Conservation (phyloP, 2,329 filamentous ascomycete species). For the Pseudogymnoascus sp. region DNA sequence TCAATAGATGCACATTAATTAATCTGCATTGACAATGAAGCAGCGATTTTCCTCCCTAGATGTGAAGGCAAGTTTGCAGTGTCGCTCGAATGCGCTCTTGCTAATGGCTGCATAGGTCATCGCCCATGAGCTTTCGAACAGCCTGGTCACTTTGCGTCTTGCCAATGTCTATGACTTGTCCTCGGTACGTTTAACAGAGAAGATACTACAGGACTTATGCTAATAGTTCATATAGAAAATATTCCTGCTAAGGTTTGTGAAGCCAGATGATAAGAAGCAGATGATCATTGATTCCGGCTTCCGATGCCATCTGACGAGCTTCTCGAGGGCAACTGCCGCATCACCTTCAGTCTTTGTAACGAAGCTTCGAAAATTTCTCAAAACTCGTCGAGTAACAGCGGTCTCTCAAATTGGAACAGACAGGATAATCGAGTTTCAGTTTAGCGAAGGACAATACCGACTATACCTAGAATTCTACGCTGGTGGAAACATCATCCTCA, state of each 20-base stretch:
- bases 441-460: constrained; percentile 83
- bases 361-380: constrained; percentile 77
- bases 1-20: constrained; percentile 4
- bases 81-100: neutral
- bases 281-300: constrained; percentile 92
- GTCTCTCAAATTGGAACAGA: constrained; percentile 87
- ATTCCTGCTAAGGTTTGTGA: constrained; percentile 89
- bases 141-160: constrained; percentile 69
- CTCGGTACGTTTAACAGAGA: constrained; percentile 42
- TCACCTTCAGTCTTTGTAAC: constrained; percentile 80
- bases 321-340: constrained; percentile 76
- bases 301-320: constrained; percentile 87
- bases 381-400: constrained; percentile 73
- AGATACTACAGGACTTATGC: constrained; percentile 10
- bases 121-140: constrained; percentile 78
- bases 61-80: constrained; percentile 48
- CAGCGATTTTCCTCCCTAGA: constrained; percentile 73
- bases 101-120: constrained; percentile 57
- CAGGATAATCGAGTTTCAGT: constrained; percentile 82
- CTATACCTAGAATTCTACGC: constrained; percentile 95
- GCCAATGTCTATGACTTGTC: constrained; percentile 95
- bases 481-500: constrained; percentile 88
- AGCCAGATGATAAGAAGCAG: constrained; percentile 81
- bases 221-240: constrained; percentile 53
- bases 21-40: constrained; percentile 48